Evolutionary conservation across 2,329 filamentous ascomycete species (phyloP).

Genomic region (Colletotrichum siamense): DNA sequence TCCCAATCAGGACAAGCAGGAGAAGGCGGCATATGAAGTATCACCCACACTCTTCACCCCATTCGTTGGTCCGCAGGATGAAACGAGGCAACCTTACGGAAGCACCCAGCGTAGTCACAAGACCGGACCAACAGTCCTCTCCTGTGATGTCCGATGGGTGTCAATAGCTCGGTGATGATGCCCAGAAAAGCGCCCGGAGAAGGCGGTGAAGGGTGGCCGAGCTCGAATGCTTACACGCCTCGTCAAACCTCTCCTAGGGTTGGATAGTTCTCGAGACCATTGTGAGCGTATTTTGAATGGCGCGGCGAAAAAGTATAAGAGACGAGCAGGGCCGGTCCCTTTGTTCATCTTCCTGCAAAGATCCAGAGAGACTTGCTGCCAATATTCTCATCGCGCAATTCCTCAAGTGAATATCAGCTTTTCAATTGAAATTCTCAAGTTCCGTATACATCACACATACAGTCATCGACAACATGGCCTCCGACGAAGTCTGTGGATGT

Average conservation of each 20-base stretch:
- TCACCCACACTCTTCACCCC: constrained; percentile 1
- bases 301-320: not conserved
- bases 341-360: not conserved
- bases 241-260: not conserved
- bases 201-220: not conserved
- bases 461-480: not conserved
- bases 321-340: not conserved
- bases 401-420: not conserved
- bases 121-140: not conserved
- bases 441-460: not conserved
- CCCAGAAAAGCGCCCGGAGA: not conserved
- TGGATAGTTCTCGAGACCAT: not conserved
- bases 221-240: not conserved
- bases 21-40: constrained; percentile 22
- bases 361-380: not conserved
- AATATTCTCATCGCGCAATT: not conserved
- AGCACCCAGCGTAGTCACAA: constrained; percentile 2
- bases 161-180: not conserved
- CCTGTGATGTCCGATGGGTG: not conserved
- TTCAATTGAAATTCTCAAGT: not conserved
- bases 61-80: constrained; percentile 14
- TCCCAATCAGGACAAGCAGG: constrained; percentile 9
- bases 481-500: constrained; percentile 25
- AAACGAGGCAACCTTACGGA: constrained; percentile 18
- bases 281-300: not conserved